Conservation (phyloP, 805 yeast species). For the Kazachstania kunashirensis region DNA sequence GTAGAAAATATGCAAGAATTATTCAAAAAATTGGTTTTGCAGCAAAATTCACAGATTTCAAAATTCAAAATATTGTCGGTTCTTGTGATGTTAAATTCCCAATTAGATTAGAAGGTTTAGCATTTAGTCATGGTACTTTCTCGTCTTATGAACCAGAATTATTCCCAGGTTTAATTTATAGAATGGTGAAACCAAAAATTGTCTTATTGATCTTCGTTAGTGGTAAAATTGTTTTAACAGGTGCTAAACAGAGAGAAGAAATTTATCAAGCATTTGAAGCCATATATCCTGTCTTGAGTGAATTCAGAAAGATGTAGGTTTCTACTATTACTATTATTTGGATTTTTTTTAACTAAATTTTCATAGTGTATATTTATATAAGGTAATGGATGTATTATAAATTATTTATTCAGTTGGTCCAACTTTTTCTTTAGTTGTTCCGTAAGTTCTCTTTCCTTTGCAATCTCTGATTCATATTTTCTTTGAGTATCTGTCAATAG, state of each 20-base stretch:
- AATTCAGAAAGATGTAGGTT: conserved; percentile 65
- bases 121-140: conserved; percentile 97
- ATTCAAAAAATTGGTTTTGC: conserved; percentile 96
- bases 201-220: conserved; percentile 91
- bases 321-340: background rate
- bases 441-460: conserved; percentile 45
- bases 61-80: conserved; percentile 96
- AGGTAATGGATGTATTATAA: background rate
- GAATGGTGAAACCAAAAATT: conserved; percentile 98
- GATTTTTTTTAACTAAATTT: background rate
- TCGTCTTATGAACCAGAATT: conserved; percentile 96
- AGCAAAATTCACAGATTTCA: conserved; percentile 95
- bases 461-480: conserved; percentile 49
- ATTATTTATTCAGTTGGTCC: conserved; percentile 13
- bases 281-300: conserved; percentile 95
- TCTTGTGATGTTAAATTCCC: conserved; percentile 98
- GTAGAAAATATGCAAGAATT: conserved; percentile 95
- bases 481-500: conserved; percentile 52
- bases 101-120: conserved; percentile 91
- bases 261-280: conserved; percentile 97
- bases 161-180: conserved; percentile 95
- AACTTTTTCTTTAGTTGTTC: conserved; percentile 36
- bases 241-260: conserved; percentile 98
- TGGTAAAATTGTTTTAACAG: conserved; percentile 94
- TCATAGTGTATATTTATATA: background rate